Base-by-base conservation (phyloP, 2,329 filamentous ascomycete genomes). In the Alternaria solani region DNA sequence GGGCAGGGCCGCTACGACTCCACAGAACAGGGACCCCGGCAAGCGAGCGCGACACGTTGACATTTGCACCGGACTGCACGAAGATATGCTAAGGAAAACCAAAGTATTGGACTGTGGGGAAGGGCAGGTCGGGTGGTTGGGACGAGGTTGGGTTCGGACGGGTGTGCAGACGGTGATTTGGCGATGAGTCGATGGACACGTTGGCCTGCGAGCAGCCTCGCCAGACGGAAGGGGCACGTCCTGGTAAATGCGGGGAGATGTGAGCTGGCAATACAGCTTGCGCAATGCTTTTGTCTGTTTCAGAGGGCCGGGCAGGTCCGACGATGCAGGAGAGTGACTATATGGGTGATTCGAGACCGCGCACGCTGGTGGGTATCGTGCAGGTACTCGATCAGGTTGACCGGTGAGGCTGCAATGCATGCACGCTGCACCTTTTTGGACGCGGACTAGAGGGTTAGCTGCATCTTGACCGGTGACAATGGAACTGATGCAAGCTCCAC, bases 321-420 rank as follows among this genome's bases (percentile, higher is more conserved):
- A 55, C 25, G 44, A 61, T 52, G 32, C 38, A 53, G 51, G 38
- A 52, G 18, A 9, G 49, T 42, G 39, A 46, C 25, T 34, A 48
- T 55, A 49, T 52, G 14, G 18, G 26, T 39, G 48, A 49, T 59
- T 62, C 61, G 55, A 55, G 49, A 54, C 47, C 57, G 44, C 23
- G 23, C 39, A 30, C 47, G 36, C 39, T 57, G 57, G 39, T 60
- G 57, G 53, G 57, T 32, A 48, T 57, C 44, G 51, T 55, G 56
- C 51, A 51, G 32, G 49, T 36, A 49, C 38, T 18, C 32, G 25
- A 48, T 56, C 46, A 58, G 56, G 57, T 57, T 59, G 57, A 68
- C 69, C 70, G 68, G 69, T 72, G 67, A 71, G 69, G 70, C 69
- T 72, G 66, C 67, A 59, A 67, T 63, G 67, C 69, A 62, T 68